Base-by-base conservation (phyloP, 179 eudicot species). In the Carnegiea gigantea region DNA sequence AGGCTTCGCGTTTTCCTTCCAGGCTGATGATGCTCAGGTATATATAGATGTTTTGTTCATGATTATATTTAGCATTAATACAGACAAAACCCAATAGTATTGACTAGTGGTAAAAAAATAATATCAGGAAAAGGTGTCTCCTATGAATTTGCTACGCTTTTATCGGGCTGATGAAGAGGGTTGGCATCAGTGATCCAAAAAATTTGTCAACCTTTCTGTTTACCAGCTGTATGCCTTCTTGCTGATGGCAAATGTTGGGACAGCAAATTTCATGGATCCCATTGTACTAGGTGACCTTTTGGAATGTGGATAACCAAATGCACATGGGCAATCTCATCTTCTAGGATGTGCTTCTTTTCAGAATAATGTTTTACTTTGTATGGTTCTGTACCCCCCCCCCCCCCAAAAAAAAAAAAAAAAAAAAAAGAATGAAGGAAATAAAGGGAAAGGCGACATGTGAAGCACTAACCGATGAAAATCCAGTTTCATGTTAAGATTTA, bases 101-200 rank as follows among this genome's bases (percentile, higher is more conserved):
- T 78, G 60, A 78, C 65, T 26, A 23, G 15, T 20, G 57, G 14
- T 13, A 28, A 51, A 40, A 6, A 7, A 40, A 33, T 14, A 46
- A 46, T 78, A 57, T 53, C 87, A 95, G 98, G 98, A 84, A 73
- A 83, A 85, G 86, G 88, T 91, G 51, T 73, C 82, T 30, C 54
- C 87, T 21, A 40, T 89, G 83, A 95, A 93, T 87, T 80, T 91
- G 87, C 86, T 95, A 76, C 94, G 78, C 28, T 92, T 95, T 81
- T 95, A 92, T 83, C 90, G 89, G 2, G 92, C 92, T 17, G 86
- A 78, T 65, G 89, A 80, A 51, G 88, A 84, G 77, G 85, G 78
- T 73, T 78, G 86, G 85, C 59, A 57, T 33, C 60, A 60, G 43
- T 49, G 76, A 70, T 82, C 64, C 49, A 43, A 30, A 14, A 65